These are phyloP conservation scores for Diplodia sapinea DNA, from an alignment of 2,329 filamentous ascomycete species.

Conservation along the genomic window DNA sequence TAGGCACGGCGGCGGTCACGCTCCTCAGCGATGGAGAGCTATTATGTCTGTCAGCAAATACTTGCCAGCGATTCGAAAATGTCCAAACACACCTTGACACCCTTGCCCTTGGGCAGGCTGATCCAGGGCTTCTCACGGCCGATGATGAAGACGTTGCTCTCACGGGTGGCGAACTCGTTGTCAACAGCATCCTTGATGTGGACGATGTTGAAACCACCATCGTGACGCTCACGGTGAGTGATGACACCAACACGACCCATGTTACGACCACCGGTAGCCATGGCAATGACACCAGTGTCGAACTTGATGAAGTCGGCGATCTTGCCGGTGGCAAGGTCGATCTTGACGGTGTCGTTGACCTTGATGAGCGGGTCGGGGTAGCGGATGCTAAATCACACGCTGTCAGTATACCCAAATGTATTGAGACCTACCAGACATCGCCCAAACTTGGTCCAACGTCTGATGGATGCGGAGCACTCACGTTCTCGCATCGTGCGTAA, in stretches of 20 bases:
- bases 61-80: background rate
- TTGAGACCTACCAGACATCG: slow-evolving; percentile 50
- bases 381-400: slow-evolving; percentile 75
- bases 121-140: slow-evolving; percentile 99
- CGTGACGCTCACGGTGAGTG: slow-evolving; percentile 99
- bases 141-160: slow-evolving; percentile 99
- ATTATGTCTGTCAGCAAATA: slow-evolving; percentile 3
- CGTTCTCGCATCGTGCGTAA: slow-evolving; percentile 99
- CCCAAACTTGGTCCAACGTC: slow-evolving; percentile 99
- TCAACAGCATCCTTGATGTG: slow-evolving; percentile 99
- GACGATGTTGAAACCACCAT: slow-evolving; percentile 99
- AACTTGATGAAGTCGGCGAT: slow-evolving; percentile 98
- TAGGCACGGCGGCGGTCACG: slow-evolving; percentile 91
- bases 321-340: slow-evolving; percentile 95
- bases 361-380: slow-evolving; percentile 98
- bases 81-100: slow-evolving; percentile 75
- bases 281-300: slow-evolving; percentile 96
- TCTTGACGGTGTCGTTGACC: slow-evolving; percentile 99
- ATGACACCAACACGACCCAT: slow-evolving; percentile 99
- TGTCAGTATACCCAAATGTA: slow-evolving; percentile 45
- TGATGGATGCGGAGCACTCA: slow-evolving; percentile 99
- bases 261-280: slow-evolving; percentile 99
- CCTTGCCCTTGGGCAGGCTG: slow-evolving; percentile 99
- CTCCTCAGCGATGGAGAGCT: slow-evolving; percentile 98
- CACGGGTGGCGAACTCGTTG: slow-evolving; percentile 99